phyloP scores from a whole-genome alignment of 2,329 filamentous ascomycete genomes.

The Beauveria caledonica region DNA sequence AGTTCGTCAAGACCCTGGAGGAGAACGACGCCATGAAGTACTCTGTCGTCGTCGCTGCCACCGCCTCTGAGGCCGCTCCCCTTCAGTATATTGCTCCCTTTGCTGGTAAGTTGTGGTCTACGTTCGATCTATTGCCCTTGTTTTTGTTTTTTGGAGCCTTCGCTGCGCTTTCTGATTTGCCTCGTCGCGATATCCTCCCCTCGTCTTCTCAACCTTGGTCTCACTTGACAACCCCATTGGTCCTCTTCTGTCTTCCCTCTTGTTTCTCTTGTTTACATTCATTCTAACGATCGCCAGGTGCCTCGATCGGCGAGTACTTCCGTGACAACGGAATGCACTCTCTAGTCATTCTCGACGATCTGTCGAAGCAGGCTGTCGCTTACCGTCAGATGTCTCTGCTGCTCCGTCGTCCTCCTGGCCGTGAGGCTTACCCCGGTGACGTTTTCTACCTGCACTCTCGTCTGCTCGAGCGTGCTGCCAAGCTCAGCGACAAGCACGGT shows the following conservation, averaged over 20 bases:
- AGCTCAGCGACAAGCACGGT: constrained; percentile 94
- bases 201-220: no score
- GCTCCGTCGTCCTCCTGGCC: constrained; percentile 92
- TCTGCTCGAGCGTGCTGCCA: constrained; percentile 97
- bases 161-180: no score
- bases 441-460: constrained; percentile 99
- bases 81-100: constrained; percentile 93
- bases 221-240: no score
- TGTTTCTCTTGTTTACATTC: constrained; percentile 18
- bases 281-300: neutral
- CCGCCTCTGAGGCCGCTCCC: constrained; percentile 92
- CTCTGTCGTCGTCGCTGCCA: constrained; percentile 86
- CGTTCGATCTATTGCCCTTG: no score
- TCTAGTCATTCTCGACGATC: constrained; percentile 86
- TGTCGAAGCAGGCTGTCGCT: constrained; percentile 95
- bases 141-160: constrained; percentile 10
- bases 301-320: constrained; percentile 59
- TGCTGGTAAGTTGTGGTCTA: constrained; percentile 48
- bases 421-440: constrained; percentile 99
- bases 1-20: constrained; percentile 99
- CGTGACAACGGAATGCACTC: constrained; percentile 81
- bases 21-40: constrained; percentile 99
- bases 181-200: no score
- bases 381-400: constrained; percentile 99
- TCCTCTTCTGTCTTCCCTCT: neutral